Base-by-base conservation (phyloP, 495 filamentous ascomycete genomes). In the Niebla homalea region DNA sequence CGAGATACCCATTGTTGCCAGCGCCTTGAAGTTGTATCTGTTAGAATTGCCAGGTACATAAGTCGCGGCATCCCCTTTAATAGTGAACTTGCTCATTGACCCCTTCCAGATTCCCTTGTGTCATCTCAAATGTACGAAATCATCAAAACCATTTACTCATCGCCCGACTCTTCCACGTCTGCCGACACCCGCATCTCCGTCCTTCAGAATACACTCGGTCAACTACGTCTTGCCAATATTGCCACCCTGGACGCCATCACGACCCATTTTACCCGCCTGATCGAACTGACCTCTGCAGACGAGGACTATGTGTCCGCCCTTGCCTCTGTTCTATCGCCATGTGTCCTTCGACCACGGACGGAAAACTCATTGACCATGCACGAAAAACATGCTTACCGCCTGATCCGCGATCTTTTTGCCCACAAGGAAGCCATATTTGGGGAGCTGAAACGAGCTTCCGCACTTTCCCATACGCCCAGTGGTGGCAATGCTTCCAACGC, bases 91-190 rank as follows among this genome's bases (percentile, higher is more conserved):
- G 36, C 22, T 54, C 10, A 45, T 58, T 54, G 10, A 50, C 60
- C 57, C 32, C 21, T 40, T 4, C 23, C 57, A 86, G 92, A 99
- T 65, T 96, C 92, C 19, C 78, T 99, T 50, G 93, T 99, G 54
- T 97, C 93, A 43, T 95, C 88, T 21, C 89, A 95, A 62, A 88
- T 96, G 53, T 99, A 99, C 65, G 92, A 99, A 72, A 96, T 99
- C 62, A 83, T 99, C 58, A 87, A 95, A 64, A 96, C 87, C 1
- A 94, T 97, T 50, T 99, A 99, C 67, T 72, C 73, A 15, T 62
- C 55, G 20, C 52, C 58, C 20, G 55, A 60, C 37, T 56, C 60
- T 6, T 71, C 74, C 19, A 83, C 80, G 46, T 87, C 85, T 25
- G 79, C 88, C 26, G 80, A 89, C 51, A 75, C 83, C 25, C 87